Conservation (phyloP, 768 basidiomycete species). For the Hortiboletus flavorubellus region DNA sequence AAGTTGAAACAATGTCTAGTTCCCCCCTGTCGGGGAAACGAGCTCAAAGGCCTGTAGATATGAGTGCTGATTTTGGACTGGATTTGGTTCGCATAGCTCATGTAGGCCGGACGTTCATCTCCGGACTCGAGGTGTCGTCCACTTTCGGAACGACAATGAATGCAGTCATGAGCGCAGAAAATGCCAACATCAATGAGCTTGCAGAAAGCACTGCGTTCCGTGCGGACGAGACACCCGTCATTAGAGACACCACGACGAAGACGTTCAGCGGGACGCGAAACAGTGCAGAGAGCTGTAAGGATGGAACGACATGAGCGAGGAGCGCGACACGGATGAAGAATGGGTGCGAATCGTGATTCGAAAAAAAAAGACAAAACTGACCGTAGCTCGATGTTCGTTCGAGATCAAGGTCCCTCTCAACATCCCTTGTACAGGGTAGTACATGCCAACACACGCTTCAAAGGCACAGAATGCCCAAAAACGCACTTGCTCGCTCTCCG, state of each 20-base stretch:
- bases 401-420: constrained; percentile 61
- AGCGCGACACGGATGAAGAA: neutral
- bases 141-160: constrained; percentile 40
- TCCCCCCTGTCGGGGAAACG: neutral
- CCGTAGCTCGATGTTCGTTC: constrained; percentile 73
- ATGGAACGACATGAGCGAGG: neutral
- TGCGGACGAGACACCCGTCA: constrained; percentile 67
- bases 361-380: constrained; percentile 29
- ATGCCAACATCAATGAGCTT: constrained; percentile 52
- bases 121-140: constrained; percentile 21
- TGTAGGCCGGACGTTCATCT: constrained; percentile 18
- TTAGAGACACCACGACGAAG: constrained; percentile 65
- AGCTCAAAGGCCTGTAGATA: neutral
- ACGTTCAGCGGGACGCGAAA: constrained; percentile 75
- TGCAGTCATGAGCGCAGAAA: constrained; percentile 59
- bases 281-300: constrained; percentile 55
- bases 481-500: constrained; percentile 43
- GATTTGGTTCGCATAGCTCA: neutral
- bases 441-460: constrained; percentile 76
- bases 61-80: no score
- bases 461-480: constrained; percentile 76
- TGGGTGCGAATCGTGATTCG: no score
- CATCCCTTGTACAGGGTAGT: constrained; percentile 78
- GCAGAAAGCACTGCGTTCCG: constrained; percentile 58
- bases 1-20: neutral